These are phyloP conservation scores for Marasmius oreades DNA, from an alignment of 1,284 basidiomycete genomes.

Conservation along the genomic window DNA sequence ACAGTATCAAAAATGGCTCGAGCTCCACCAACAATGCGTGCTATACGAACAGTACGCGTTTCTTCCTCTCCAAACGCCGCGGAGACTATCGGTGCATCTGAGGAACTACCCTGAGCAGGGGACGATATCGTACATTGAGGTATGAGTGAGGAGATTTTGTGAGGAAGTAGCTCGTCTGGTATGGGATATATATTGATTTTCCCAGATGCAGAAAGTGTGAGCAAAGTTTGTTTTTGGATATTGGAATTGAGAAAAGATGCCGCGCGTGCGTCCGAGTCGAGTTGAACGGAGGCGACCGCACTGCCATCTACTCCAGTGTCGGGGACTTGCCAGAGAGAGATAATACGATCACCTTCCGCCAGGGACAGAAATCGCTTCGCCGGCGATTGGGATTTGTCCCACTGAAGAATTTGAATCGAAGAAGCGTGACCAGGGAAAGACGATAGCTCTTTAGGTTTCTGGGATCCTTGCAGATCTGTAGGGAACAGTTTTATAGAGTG, in stretches of 20 bases:
- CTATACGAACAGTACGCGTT: constrained; percentile 51
- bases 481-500: constrained; percentile 58
- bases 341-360: constrained; percentile 72
- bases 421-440: constrained; percentile 69
- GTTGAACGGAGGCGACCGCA: constrained; percentile 60
- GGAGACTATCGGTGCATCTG: constrained; percentile 43
- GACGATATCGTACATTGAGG: constrained; percentile 46
- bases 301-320: constrained; percentile 45
- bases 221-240: constrained; percentile 39
- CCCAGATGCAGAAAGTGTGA: constrained; percentile 64
- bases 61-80: constrained; percentile 41
- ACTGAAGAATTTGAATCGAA: constrained; percentile 46
- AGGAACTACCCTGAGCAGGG: constrained; percentile 36
- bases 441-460: constrained; percentile 42
- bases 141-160: constrained; percentile 46
- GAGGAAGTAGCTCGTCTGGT: constrained; percentile 42
- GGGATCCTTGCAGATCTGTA: constrained; percentile 26
- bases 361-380: constrained; percentile 60
- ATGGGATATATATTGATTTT: constrained; percentile 64
- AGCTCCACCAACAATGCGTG: constrained; percentile 59
- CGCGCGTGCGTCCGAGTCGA: constrained; percentile 64
- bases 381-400: constrained; percentile 41
- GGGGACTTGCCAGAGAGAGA: constrained; percentile 64
- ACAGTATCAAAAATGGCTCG: constrained; percentile 67
- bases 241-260: constrained; percentile 40